Base-by-base conservation (phyloP, 805 yeast genomes). In the Candida railenensis region DNA sequence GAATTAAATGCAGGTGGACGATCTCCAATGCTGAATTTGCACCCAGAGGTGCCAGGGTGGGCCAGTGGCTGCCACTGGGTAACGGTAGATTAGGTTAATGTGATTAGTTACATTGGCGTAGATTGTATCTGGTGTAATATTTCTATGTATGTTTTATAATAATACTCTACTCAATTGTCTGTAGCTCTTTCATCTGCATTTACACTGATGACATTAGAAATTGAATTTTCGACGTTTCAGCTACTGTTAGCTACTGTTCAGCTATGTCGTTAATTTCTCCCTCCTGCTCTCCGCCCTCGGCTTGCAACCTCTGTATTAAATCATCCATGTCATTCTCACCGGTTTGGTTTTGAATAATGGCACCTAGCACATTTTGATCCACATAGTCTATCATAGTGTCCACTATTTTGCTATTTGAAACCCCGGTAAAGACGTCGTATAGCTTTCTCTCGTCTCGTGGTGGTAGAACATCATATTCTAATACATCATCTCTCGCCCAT, bases 401-500 rank as follows among this genome's bases (percentile, higher is more conserved):
- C 1, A 66, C 61, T 1, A 58, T 50, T 20, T 53, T 53, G 8
- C 42, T 30, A 8, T 48, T 44, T 3, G 48, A 40, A 0, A 63
- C 48, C 0, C 73, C 74, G 2, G 61, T 49, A n/a, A 61, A 59
- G 1, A 68, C 76, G 18, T 68, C 58, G 51, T 82, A 80, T 5
- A 65, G 63, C 16, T 55, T 55, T 3, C 55, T 44, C 1, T 48
- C 47, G 43, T 63, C 66, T 37, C 54, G 53, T 1, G 95, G 94
- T 1, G 95, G 91, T 19, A 87, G 60, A 2, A 85, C 77, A 61
- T 87, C 95, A 57, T 77, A 87, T 53, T 87, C 95, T 56, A 70
- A 81, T 14, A 82, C 73, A 46, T 84, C 85, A 45, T 82, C 73
- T 21, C 76, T 59, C 1, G 76, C 74, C 87, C 89, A 87, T 20